Percentiles rank a stretch among this genome's conserved stretches.
Conservation (phyloP, 106 monocot species). For the Dioscorea zingiberensis region DNA sequence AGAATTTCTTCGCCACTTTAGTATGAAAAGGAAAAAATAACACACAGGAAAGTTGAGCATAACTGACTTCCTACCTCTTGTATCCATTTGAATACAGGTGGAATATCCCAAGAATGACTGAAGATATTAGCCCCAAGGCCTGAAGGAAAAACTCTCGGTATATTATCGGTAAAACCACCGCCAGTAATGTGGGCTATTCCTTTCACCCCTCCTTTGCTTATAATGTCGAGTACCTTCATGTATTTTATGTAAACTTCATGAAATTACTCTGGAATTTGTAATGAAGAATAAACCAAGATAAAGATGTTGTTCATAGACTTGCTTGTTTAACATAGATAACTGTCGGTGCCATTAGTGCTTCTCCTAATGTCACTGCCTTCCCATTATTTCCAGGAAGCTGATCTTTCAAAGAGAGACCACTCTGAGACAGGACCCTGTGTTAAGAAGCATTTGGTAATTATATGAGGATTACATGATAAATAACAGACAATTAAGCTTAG, state of each 20-base stretch:
- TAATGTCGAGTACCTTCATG: conserved; percentile 75
- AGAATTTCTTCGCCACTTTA: too few relatives aligned
- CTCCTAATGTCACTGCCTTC: conserved; percentile 51
- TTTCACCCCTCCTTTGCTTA: conserved; percentile 84
- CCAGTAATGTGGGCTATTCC: conserved; percentile 98
- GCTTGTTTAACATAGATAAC: conserved; percentile 97
- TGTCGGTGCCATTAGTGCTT: conserved; percentile 91
- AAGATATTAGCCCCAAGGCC: conserved; percentile 83
- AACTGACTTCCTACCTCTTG: conserved; percentile 51
- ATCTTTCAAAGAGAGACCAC: conserved; percentile 64
- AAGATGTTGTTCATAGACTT: neutral
- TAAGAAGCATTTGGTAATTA: neutral
- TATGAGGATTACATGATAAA: neutral
- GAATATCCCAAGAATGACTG: conserved; percentile 71
- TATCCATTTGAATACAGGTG: conserved; percentile 81
- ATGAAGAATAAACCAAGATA: neutral
- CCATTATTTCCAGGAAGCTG: conserved; percentile 53
- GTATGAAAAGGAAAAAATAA: too few relatives aligned
- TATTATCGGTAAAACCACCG: conserved; percentile 95
- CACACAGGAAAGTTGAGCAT: too few relatives aligned
- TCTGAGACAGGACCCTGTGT: conserved; percentile 60
- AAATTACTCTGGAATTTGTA: neutral
- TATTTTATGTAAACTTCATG: neutral
- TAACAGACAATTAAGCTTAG: too few relatives aligned
- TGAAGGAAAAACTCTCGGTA: conserved; percentile 83